A percentile compares a stretch with the other conserved stretches of the same genome.
Evolutionary conservation across 2,329 filamentous ascomycete genomes (phyloP).

Genomic region (Aspergillus caelatus): DNA sequence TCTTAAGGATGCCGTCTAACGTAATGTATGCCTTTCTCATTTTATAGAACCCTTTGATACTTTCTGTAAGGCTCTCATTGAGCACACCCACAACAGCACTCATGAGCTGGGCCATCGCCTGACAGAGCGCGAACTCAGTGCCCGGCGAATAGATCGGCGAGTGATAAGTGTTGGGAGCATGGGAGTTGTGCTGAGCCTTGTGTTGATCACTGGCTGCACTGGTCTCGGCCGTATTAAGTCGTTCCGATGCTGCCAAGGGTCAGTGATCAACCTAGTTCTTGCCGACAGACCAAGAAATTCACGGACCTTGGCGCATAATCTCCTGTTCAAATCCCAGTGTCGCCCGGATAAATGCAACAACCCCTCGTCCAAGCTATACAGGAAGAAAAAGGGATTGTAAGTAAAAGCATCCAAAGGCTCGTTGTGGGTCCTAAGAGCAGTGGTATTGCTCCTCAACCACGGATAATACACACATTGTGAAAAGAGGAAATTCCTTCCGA

Average conservation of each 20-base stretch:
- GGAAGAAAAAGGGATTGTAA: slow-evolving; percentile 6
- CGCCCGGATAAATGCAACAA: slow-evolving; percentile 82
- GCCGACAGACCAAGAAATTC: slow-evolving; percentile 7
- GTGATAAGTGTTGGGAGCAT: slow-evolving; percentile 53
- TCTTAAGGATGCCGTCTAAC: slow-evolving; percentile 75
- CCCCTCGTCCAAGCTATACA: slow-evolving; percentile 70
- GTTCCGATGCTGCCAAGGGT: slow-evolving; percentile 61
- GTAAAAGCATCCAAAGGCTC: slow-evolving; percentile 3
- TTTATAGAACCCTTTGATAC: slow-evolving; percentile 89
- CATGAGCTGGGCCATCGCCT: slow-evolving; percentile 87
- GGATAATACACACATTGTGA: slow-evolving; percentile 63
- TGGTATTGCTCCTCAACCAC: slow-evolving; percentile 10
- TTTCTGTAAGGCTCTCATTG: slow-evolving; percentile 91
- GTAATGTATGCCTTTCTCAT: slow-evolving; percentile 84
- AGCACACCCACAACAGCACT: slow-evolving; percentile 83
- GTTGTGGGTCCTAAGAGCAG: slow-evolving; percentile 10
- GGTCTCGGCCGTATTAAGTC: slow-evolving; percentile 74
- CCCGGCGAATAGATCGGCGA: slow-evolving; percentile 77
- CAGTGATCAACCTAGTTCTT: slow-evolving; percentile 13
- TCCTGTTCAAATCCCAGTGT: slow-evolving; percentile 91
- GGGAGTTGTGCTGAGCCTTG: slow-evolving; percentile 67
- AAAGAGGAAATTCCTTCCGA: slow-evolving; percentile 78
- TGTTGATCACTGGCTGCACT: slow-evolving; percentile 76
- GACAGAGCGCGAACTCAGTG: slow-evolving; percentile 81
- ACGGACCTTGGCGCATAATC: slow-evolving; percentile 73